Conservation (phyloP, 2,329 filamentous ascomycete genomes). For the Phyllosticta citrichinensis region DNA sequence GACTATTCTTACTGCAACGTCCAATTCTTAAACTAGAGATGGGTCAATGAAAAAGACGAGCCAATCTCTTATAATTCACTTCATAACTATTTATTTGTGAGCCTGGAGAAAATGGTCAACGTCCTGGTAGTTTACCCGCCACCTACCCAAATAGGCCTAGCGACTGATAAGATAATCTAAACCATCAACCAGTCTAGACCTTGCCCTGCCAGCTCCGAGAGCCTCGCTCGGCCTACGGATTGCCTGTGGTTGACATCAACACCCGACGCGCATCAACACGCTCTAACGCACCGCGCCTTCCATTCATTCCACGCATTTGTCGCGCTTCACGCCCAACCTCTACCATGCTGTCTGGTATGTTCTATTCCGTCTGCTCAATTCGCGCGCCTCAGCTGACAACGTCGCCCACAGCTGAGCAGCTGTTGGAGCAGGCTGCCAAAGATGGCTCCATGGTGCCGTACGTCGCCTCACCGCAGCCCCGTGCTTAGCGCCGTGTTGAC, state of each 20-base stretch:
- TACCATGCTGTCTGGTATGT: conserved; percentile 9
- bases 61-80: no score
- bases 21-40: no score
- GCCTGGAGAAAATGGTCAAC: neutral
- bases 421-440: conserved; percentile 46
- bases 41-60: no score
- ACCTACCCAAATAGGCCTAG: neutral
- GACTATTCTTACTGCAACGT: no score
- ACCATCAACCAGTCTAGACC: neutral
- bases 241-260: neutral
- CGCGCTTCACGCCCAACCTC: neutral
- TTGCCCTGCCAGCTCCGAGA: neutral
- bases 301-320: neutral
- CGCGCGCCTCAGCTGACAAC: neutral
- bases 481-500: conserved; percentile 19
- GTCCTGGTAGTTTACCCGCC: neutral
- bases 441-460: conserved; percentile 52
- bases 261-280: conserved; percentile 8
- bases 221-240: no score
- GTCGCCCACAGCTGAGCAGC: conserved; percentile 29
- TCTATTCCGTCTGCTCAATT: neutral
- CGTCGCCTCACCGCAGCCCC: conserved; percentile 18
- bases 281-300: neutral
- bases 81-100: no score
- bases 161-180: neutral